Evolutionary conservation across 1,139 yeast genomes (phyloP).

Genomic region (Groenewaldozyma auringiensis): DNA sequence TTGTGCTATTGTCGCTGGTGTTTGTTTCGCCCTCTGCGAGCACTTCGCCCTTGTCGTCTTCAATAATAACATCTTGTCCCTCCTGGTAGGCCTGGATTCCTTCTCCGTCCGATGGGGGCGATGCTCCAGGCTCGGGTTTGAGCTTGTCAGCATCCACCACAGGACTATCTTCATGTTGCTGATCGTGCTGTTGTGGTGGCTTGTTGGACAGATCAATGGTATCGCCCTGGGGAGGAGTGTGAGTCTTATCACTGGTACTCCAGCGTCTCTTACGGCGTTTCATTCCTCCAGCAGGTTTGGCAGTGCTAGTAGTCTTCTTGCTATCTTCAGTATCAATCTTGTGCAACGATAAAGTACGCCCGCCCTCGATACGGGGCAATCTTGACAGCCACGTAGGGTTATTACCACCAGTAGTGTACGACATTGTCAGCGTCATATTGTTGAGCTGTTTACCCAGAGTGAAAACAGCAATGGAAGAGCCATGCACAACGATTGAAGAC

Average conservation of each 20-base stretch:
- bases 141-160: constrained; percentile 3
- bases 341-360: constrained; percentile 72
- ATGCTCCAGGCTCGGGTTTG: too few species aligned
- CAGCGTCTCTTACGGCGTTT: constrained; percentile 37
- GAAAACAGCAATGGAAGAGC: constrained; percentile 92
- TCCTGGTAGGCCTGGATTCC: constrained; percentile 57
- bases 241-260: constrained; percentile 32
- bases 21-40: constrained; percentile 32
- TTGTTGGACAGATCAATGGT: constrained; percentile 28
- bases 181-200: constrained; percentile 12
- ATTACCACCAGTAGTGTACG: constrained; percentile 70
- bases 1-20: constrained; percentile 2
- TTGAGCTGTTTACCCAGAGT: constrained; percentile 83
- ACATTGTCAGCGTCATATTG: constrained; percentile 87
- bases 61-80: constrained; percentile 62
- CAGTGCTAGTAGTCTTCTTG: constrained; percentile 34
- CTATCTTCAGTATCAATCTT: constrained; percentile 62
- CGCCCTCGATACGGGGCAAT: constrained; percentile 63
- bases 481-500: constrained; percentile 87
- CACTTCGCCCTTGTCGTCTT: constrained; percentile 77
- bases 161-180: background rate
- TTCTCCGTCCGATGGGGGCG: constrained; percentile 2
- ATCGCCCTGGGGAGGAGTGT: constrained; percentile 20
- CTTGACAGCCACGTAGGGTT: constrained; percentile 78
- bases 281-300: constrained; percentile 79